Evolutionary conservation across 805 yeast species (phyloP), one percentile per base, ranked within the genome.

Genomic region (Candida parachauliodes): DNA sequence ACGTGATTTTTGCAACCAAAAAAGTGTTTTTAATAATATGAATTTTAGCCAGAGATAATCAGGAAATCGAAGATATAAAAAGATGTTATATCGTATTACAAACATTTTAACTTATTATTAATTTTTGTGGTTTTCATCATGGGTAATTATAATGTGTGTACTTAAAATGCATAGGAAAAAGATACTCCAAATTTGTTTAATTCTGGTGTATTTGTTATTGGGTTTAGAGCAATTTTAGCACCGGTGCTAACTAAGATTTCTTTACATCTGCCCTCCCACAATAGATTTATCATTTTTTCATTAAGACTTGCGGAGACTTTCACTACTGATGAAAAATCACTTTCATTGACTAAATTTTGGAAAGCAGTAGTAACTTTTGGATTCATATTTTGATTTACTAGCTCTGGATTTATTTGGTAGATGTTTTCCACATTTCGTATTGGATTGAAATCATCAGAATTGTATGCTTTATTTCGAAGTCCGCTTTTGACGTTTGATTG

Each of bases 231-330:
- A 3, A 85, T 42, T 39, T 72, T 77, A 5, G 77, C 68, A 0
- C 97, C 97, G 1, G 91, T 75, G 34, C 86, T 77, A 2, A 89
- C 64, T 36, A 91, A 57, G 55, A 91, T 84, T 29, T 87, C 94
- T 49, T 83, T 81, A 50, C 76, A 77, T 43, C 83, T 76, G 0
- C 97, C 96, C 50, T 86, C 96, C 96, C 97, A 91, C 31, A 86
- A 62, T 5, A 88, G 34, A 42, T 77, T 78, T 10, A 86, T 48
- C 42, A 77, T 70, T 45, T 69, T 72, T 36, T 80, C 82, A 31
- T 76, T 79, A 21, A 87, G 46, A 30, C 88, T 79, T 1, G 93
- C 78, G 38, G 89, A 76, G 3, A 81, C 60, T 55, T 86, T 88
- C 47, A 88, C 57, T 10, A 87, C 91, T 41, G 86, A 80, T 2